Base-by-base conservation (phyloP, 148 eudicot genomes). In the Heliamphora exappendiculata region DNA sequence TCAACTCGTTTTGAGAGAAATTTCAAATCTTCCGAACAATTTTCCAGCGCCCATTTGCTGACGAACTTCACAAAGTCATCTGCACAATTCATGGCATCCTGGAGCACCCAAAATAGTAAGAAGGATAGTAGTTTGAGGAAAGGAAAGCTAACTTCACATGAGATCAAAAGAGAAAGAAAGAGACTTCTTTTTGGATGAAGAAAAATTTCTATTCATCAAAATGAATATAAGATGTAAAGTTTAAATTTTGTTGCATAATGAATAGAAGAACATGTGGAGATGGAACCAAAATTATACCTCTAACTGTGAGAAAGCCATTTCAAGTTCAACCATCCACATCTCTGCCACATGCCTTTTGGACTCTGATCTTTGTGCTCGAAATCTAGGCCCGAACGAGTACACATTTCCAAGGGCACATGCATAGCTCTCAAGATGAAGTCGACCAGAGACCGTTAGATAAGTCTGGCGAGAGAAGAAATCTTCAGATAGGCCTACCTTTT, bases 401-500 rank as follows among this genome's bases (percentile, higher is more conserved):
- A 96, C 99, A 83, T 93, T 89, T 42, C 99, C 98, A 63, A 96
- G 94, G 4, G 97, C 89, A 53, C 93, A 82, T 0, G 97, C 97
- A 74, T 86, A 91, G 79, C 97, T 91, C 80, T 90, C 93, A 34
- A 96, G 91, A 85, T 96, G 99, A 82, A 96, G 91, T 65, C 93
- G 85, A 24, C 99, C 99, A 75, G 91, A 87, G 29, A 76, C 86
- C 0, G 94, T 91, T 13, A 93, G 73, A 76, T 80, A 93, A 10
- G 98, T 86, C 74, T 77, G 85, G 75, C 90, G 81, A 64, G 92
- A 81, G 79, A 92, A 94, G 88, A 75, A 92, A 77, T 90, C 91
- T 29, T 87, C 85, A 12, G 85, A 78, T 34, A 83, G 83, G 47
- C 82, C 76, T 19, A 83, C 70, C 67, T 73, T 73, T 69, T 78